Conservation (phyloP, 2,329 filamentous ascomycete genomes). For the Colletotrichum tamarilloi region DNA sequence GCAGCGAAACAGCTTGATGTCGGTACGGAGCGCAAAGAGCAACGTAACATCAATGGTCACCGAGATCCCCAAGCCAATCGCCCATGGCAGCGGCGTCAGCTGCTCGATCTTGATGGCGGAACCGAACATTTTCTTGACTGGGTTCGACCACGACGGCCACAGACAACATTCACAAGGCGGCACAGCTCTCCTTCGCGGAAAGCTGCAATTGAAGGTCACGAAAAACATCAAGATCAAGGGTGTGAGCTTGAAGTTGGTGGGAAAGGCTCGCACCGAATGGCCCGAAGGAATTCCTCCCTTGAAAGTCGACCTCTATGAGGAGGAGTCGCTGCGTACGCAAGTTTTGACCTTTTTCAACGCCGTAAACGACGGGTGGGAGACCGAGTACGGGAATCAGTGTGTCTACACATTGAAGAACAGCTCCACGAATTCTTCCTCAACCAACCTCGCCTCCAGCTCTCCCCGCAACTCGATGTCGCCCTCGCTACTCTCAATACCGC, state of each 20-base stretch:
- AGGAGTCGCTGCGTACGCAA: constrained; percentile 87
- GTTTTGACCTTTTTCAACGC: constrained; percentile 94
- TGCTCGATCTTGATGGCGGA: constrained; percentile 82
- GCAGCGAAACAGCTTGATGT: constrained; percentile 62
- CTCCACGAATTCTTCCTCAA: constrained; percentile 48
- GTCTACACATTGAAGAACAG: constrained; percentile 60
- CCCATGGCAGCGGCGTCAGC: constrained; percentile 78
- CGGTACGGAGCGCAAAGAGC: constrained; percentile 62
- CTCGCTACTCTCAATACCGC: constrained; percentile 40
- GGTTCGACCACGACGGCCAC: constrained; percentile 79
- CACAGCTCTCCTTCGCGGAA: constrained; percentile 89
- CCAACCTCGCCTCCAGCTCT: constrained; percentile 39
- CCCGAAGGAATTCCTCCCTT: constrained; percentile 93
- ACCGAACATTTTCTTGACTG: constrained; percentile 82
- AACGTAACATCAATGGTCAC: constrained; percentile 62
- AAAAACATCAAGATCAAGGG: constrained; percentile 96
- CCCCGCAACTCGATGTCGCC: constrained; percentile 34
- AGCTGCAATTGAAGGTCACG: constrained; percentile 81
- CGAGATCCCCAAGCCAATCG: constrained; percentile 78
- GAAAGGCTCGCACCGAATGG: constrained; percentile 92
- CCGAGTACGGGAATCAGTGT: constrained; percentile 73
- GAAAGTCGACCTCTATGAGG: constrained; percentile 85
- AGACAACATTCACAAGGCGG: constrained; percentile 61
- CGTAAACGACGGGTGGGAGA: constrained; percentile 69
- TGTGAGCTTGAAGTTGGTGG: constrained; percentile 86